Conservation (phyloP, 2,329 filamentous ascomycete genomes). For the Sporothrix sp. region DNA sequence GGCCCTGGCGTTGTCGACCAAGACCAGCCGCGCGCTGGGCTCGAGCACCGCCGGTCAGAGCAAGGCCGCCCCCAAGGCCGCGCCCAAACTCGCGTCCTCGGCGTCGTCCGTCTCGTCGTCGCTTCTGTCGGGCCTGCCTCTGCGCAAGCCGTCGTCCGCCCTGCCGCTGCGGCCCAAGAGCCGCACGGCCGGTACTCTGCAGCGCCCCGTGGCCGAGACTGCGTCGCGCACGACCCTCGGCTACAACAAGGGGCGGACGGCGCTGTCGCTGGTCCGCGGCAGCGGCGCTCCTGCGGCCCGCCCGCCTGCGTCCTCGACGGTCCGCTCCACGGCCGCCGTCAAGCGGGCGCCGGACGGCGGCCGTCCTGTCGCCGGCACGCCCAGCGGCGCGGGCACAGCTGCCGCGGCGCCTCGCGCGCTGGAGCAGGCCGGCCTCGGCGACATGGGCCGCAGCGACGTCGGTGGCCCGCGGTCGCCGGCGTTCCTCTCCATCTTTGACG, state of each 20-base stretch:
- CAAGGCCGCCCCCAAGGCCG: conserved; percentile 15
- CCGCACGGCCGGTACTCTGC: not conserved
- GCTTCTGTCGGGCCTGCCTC: conserved; percentile 11
- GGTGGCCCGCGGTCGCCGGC: conserved; percentile 35
- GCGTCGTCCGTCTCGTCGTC: conserved; percentile 16
- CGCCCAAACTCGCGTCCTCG: not conserved
- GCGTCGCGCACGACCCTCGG: conserved; percentile 75
- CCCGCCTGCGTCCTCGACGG: conserved; percentile 24
- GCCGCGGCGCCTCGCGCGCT: not conserved
- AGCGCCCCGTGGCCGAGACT: conserved; percentile 40
- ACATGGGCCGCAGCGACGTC: conserved; percentile 14
- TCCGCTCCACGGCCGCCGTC: not conserved
- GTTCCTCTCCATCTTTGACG: conserved; percentile 50
- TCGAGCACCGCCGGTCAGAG: conserved; percentile 12
- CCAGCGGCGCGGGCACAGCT: no score
- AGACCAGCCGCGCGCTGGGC: not conserved
- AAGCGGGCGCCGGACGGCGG: not conserved
- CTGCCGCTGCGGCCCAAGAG: conserved; percentile 13
- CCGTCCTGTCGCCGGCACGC: no score
- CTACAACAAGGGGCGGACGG: conserved; percentile 65
- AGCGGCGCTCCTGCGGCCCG: conserved; percentile 21
- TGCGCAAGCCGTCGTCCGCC: conserved; percentile 11
- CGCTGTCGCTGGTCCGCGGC: conserved; percentile 36
- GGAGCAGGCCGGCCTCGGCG: not conserved
- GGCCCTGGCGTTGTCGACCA: conserved; percentile 35